These are phyloP conservation scores for Eruca vesicaria DNA, from an alignment of 441 rosid genomes.

Conservation along the genomic window DNA sequence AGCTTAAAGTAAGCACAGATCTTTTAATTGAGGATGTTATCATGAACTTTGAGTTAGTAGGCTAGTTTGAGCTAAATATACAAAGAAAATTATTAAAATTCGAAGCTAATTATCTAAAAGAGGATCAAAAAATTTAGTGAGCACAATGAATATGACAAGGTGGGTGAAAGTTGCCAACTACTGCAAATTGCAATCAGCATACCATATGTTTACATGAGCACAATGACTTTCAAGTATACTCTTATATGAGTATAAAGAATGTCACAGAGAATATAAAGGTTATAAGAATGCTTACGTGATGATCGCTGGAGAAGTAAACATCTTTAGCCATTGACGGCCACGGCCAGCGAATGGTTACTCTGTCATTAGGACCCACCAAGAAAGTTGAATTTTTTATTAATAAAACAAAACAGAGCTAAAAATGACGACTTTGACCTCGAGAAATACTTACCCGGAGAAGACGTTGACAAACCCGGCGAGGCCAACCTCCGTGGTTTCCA, in stretches of 20 bases:
- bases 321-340: constrained; percentile 43
- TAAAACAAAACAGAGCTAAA: neutral
- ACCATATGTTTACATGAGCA: neutral
- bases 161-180: constrained; percentile 7
- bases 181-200: constrained; percentile 4
- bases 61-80: neutral
- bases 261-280: neutral
- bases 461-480: constrained; percentile 43
- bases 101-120: no score
- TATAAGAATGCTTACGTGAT: constrained; percentile 39
- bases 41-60: neutral
- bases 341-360: constrained; percentile 48
- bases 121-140: neutral
- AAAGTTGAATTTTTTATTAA: neutral
- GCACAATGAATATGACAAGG: constrained; percentile 11
- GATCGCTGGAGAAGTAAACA: constrained; percentile 38
- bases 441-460: constrained; percentile 45
- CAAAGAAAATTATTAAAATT: neutral
- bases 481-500: constrained; percentile 57
- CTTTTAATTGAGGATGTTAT: neutral
- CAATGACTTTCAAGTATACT: constrained; percentile 6
- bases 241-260: neutral
- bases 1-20: neutral
- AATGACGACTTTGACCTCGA: constrained; percentile 34
- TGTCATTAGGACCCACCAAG: constrained; percentile 22